Base-by-base conservation (phyloP, 768 basidiomycete species). In the Podaxis carcinomalis region DNA sequence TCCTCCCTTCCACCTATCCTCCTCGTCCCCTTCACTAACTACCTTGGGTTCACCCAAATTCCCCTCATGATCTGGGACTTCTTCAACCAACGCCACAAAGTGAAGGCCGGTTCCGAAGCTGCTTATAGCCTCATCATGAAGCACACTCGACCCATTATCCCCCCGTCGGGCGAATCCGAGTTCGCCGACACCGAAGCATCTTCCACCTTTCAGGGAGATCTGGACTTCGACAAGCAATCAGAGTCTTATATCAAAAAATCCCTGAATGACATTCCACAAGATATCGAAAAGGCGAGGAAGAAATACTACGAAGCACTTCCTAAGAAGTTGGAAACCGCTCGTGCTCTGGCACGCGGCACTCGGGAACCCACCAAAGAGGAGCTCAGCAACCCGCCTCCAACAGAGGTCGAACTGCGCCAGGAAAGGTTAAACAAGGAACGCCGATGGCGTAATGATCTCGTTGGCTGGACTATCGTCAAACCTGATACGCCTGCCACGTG, bases 31-130 rank as follows among this genome's bases (percentile, higher is more conserved):
- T 93, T 87, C 71, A 79, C 81, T 40, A 85, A 93, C 68, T 81
- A 88, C 65, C 80, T 96, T 56, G 95, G 95, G 5, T 82, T 95
- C 69, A 82, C 80, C 28, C 90, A 92, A 68, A 86, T 96, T 59
- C 95, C 95, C 11, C 74, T 83, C 66, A 95, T 96, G 93, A 83
- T 96, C 51, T 89, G 86, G 85, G 91, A 87, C 64, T 94, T 94
- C 74, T 98, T 97, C 78, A 95, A 93, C 70, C 88, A 91, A 70
- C 86, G 94, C 6, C 76, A 85, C 51, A 86, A 90, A 68, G 93
- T 93, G n/a, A 82, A 75, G 5, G 73, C 83, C 11, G 96, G 96
- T 35, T 88, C 90, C 9, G 87, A 95, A 65, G 89, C 89, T 10
- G 95, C 89, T 0, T 90, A 92, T 69, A 77, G 79, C 50, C 78